Evolutionary conservation across 2,329 filamentous ascomycete species (phyloP), one percentile per base, ranked within the genome.

Genomic region (Emergomyces africanus): DNA sequence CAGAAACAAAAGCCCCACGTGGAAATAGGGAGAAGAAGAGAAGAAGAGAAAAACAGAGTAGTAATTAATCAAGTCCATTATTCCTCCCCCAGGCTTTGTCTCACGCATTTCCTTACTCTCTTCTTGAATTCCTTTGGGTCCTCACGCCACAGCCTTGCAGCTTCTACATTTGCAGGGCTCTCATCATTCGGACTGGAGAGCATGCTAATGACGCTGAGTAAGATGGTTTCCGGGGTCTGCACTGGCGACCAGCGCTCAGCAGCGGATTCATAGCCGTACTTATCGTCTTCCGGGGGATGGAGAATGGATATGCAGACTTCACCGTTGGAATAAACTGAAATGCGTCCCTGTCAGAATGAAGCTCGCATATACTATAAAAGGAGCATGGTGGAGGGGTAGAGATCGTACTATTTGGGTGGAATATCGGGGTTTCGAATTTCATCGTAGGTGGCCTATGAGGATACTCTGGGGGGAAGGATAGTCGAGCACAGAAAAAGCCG

Each of bases 281-380:
- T 85, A 70, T 99, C 94, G 69, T 96, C 91, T 75, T 89, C 91
- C 4, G 94, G 92, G 14, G 92, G 89, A 73, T 99, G 94, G 48
- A 99, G 81, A 75, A 99, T 99, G 49, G 89, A 95, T 72, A 99
- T 97, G 80, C 94, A 99, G 60, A 99, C 89, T 64, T 87, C 84
- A 68, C 94, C 94, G 69, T 83, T 84, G 8, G 83, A 78, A 77
- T 96, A 97, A 71, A 99, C 83, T 83, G 39, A 15, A 15, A 44
- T 20, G 14, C 23, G 28, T 50, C 9, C 12, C 59, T 44, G 61
- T 57, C 49, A 61, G 61, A 57, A 49, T 28, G 4, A 6, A 25
- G 6, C 10, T 10, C n/a, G 1, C 5, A 1, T 20, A 9, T 2
- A 20, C 25, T 48, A n/a, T n/a, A 48, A 15, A 18, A 8, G 18